Evolutionary conservation across 164 flowering plant species (phyloP).

Genomic region (Magnolia sinica): DNA sequence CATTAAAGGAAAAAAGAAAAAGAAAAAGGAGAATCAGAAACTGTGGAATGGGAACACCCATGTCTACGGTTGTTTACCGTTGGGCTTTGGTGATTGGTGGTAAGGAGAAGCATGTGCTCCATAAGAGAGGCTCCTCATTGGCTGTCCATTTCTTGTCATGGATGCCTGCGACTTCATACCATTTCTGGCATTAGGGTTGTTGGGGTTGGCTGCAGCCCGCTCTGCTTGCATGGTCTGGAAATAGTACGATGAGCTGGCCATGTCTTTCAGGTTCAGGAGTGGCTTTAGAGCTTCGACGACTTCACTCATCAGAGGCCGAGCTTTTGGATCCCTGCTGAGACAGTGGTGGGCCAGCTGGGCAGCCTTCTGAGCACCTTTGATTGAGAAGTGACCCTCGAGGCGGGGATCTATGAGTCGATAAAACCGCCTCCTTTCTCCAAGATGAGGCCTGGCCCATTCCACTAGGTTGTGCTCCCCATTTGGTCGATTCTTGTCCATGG

Average conservation of each 20-base stretch:
- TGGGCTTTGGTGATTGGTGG: conserved; percentile 52
- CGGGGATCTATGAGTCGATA: conserved; percentile 77
- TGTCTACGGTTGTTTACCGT: conserved; percentile 33
- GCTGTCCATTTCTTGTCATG: conserved; percentile 46
- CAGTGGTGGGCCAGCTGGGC: conserved; percentile 72
- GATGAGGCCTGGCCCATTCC: conserved; percentile 88
- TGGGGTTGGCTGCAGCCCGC: conserved; percentile 40
- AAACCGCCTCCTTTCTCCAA: conserved; percentile 68
- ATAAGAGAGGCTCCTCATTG: conserved; percentile 51
- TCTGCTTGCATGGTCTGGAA: conserved; percentile 70
- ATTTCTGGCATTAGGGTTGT: conserved; percentile 40
- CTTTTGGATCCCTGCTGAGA: conserved; percentile 80
- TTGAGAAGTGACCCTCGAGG: conserved; percentile 83
- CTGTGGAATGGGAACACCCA: not conserved
- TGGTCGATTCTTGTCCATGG: conserved; percentile 89
- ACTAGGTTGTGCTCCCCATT: conserved; percentile 90
- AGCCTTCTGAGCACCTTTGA: conserved; percentile 84
- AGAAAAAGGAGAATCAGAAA: not conserved
- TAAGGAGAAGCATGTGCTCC: conserved; percentile 59
- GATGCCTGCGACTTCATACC: conserved; percentile 33
- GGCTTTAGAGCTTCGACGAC: conserved; percentile 75
- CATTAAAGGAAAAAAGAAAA: not conserved
- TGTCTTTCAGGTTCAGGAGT: conserved; percentile 71
- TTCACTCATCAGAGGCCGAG: conserved; percentile 75
- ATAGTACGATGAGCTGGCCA: conserved; percentile 79